Evolutionary conservation across 2,329 filamentous ascomycete genomes (phyloP).

Genomic region (Teratosphaeria destructans): DNA sequence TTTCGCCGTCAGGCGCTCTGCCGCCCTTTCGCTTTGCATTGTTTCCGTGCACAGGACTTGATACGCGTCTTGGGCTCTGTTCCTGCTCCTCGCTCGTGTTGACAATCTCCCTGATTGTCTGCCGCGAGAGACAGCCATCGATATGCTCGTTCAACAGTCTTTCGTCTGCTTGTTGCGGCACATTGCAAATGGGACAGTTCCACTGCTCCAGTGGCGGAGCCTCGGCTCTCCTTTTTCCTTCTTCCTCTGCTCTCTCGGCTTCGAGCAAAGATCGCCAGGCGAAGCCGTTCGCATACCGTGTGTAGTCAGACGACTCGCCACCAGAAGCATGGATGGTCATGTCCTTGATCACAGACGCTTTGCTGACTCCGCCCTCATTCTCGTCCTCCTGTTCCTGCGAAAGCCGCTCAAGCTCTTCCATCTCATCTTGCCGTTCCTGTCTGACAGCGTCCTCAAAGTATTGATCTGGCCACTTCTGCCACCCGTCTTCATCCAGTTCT

Average conservation of each 20-base stretch:
- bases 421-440: conserved; percentile 49
- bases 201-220: conserved; percentile 43
- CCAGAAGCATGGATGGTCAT: neutral
- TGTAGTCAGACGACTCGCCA: conserved; percentile 12
- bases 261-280: conserved; percentile 24
- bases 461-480: conserved; percentile 60
- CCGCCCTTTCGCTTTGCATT: conserved; percentile 21
- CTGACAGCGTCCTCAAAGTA: conserved; percentile 53
- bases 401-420: conserved; percentile 51
- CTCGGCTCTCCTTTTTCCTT: conserved; percentile 9
- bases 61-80: conserved; percentile 1
- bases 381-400: conserved; percentile 42
- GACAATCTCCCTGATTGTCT: conserved; percentile 75
- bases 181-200: conserved; percentile 80
- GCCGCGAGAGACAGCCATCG: conserved; percentile 76
- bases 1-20: neutral
- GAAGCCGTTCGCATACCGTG: conserved; percentile 24
- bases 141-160: conserved; percentile 80
- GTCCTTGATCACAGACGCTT: neutral
- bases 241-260: conserved; percentile 12
- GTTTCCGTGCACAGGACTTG: conserved; percentile 6
- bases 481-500: conserved; percentile 41
- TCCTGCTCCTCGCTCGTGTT: conserved; percentile 29
- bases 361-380: neutral
- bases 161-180: conserved; percentile 66